Conservation (phyloP, 1,284 basidiomycete species). For the Ganoderma multipileum region DNA sequence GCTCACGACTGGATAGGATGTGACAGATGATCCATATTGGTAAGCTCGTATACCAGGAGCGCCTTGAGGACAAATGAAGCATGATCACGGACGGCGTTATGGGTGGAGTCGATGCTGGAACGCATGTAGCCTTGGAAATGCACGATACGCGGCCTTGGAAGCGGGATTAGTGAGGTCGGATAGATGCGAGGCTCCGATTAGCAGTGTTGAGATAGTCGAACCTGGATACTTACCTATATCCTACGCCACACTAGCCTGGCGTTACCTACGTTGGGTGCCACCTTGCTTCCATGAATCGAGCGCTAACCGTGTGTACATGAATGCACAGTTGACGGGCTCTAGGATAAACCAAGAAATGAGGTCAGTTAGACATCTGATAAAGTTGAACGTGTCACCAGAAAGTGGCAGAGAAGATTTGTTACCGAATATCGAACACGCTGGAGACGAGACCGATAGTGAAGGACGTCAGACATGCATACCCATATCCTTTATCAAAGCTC, state of each 20-base stretch:
- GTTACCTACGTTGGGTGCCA: not conserved
- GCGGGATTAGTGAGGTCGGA: not conserved
- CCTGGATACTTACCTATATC: not conserved
- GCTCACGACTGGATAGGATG: not conserved
- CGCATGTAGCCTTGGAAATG: not conserved
- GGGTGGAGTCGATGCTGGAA: not conserved
- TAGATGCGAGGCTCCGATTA: not conserved
- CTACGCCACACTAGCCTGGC: not conserved
- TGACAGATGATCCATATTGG: not conserved
- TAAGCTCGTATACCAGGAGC: not conserved
- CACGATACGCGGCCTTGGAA: not conserved
- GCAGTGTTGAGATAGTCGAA: not conserved
- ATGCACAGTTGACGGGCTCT: not conserved
- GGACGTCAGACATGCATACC: no score
- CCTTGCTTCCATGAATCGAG: not conserved
- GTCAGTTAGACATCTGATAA: not conserved
- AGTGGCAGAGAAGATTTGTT: not conserved
- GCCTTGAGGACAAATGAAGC: not conserved
- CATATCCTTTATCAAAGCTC: not conserved
- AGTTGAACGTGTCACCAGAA: not conserved
- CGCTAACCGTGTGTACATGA: not conserved
- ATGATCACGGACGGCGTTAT: not conserved
- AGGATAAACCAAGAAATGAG: not conserved
- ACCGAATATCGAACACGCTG: not conserved
- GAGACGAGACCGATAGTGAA: no score